These are phyloP conservation scores for Chondrostereum purpureum DNA, from an alignment of 1,284 basidiomycete species.

Conservation along the genomic window DNA sequence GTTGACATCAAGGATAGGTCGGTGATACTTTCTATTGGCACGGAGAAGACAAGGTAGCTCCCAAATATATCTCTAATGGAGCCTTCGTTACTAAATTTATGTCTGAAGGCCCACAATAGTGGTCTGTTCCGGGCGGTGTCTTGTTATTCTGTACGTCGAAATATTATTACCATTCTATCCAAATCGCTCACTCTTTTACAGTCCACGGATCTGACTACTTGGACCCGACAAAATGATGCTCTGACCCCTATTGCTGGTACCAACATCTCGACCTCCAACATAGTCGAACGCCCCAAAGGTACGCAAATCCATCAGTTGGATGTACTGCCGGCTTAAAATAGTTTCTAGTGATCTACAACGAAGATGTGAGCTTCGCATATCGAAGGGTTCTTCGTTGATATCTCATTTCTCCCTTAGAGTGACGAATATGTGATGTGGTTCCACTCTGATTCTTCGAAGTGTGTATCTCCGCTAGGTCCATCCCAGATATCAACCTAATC, in stretches of 20 bases:
- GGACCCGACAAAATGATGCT: constrained; percentile 54
- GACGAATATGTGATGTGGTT: constrained; percentile 69
- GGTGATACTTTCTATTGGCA: constrained; percentile 56
- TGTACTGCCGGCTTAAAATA: constrained; percentile 1
- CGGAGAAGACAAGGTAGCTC: constrained; percentile 51
- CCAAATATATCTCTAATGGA: no score
- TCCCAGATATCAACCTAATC: not conserved
- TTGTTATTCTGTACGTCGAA: constrained; percentile 42
- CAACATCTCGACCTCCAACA: constrained; percentile 51
- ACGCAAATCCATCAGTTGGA: constrained; percentile 6
- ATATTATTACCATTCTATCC: not conserved
- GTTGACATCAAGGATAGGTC: no score
- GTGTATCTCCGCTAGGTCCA: constrained; percentile 20
- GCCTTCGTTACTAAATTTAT: no score
- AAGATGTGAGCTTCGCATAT: constrained; percentile 30
- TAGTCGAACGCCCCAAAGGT: constrained; percentile 63
- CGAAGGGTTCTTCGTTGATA: constrained; percentile 3
- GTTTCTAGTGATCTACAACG: constrained; percentile 44
- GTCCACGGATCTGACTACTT: constrained; percentile 49
- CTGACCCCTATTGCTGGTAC: constrained; percentile 46
- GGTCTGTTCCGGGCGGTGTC: constrained; percentile 51
- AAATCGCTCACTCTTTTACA: constrained; percentile 15
- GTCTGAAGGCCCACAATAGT: constrained; percentile 52
- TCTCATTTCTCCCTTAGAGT: constrained; percentile 30
- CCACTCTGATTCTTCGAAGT: constrained; percentile 59